A percentile compares a stretch with the other conserved stretches of the same genome.
Evolutionary conservation across 1,284 basidiomycete genomes (phyloP).

Genomic region (Cryptococcus sp.): DNA sequence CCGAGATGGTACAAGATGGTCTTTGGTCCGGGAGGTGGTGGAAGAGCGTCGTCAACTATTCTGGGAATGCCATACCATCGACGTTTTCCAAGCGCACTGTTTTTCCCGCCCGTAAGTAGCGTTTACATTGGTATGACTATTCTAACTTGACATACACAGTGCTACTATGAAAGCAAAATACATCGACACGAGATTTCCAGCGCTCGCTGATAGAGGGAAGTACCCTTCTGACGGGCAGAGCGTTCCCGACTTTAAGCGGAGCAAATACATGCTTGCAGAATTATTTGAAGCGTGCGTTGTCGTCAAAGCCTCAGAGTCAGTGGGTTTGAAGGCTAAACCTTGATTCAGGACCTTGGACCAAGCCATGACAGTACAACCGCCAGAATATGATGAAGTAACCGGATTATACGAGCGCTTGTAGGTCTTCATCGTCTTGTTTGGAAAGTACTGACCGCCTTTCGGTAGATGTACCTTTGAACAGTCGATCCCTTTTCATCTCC

Average conservation of each 20-base stretch:
- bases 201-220: not conserved
- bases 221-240: constrained; percentile 1
- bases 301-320: not conserved
- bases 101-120: constrained; percentile 17
- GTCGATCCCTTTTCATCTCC: constrained; percentile 21
- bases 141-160: too few relatives aligned
- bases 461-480: constrained; percentile 22
- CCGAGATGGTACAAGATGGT: constrained; percentile 2
- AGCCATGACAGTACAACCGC: constrained; percentile 3
- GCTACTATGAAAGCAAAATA: constrained; percentile 17
- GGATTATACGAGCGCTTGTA: constrained; percentile 14
- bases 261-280: constrained; percentile 22
- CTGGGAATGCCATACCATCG: constrained; percentile 9
- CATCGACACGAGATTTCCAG: constrained; percentile 24
- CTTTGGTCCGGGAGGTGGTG: not conserved
- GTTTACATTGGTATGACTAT: too few relatives aligned
- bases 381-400: not conserved
- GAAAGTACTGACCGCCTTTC: not conserved
- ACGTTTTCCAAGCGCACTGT: constrained; percentile 12
- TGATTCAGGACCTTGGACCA: constrained; percentile 8
- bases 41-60: constrained; percentile 2
- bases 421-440: not conserved
- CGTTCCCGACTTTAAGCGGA: constrained; percentile 15
- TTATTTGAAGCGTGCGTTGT: constrained; percentile 7
- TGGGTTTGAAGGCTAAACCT: not conserved